Percentiles rank a stretch among this genome's conserved stretches.
Evolutionary conservation across 371 early-diverging fungal genomes (phyloP).

Genomic region (Syncephalastrum sp.): DNA sequence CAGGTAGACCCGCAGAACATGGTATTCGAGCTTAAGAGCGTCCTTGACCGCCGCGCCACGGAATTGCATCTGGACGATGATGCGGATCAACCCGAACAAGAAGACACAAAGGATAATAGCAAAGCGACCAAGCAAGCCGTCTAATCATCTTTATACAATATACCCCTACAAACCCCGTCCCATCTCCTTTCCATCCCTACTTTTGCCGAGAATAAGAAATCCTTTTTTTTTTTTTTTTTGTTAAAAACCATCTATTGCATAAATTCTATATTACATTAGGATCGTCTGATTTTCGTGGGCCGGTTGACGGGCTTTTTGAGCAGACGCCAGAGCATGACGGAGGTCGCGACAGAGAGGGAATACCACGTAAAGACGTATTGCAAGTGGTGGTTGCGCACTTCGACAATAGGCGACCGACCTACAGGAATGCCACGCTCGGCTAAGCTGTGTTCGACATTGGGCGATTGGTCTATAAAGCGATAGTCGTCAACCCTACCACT

Average conservation of each 20-base stretch:
- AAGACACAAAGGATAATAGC: neutral
- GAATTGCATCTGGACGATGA: constrained; percentile 31
- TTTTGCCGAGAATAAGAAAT: too few species aligned
- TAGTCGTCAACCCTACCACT: constrained; percentile 10
- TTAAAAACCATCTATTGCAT: too few species aligned
- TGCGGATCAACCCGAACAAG: constrained; percentile 7
- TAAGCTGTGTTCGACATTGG: constrained; percentile 41
- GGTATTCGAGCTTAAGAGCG: constrained; percentile 66
- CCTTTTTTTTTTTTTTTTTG: too few species aligned
- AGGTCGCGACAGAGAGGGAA: constrained; percentile 65
- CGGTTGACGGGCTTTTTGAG: constrained; percentile 40
- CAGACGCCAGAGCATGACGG: constrained; percentile 64
- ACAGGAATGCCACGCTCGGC: constrained; percentile 71
- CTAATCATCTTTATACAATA: too few species aligned
- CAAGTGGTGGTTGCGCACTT: constrained; percentile 82
- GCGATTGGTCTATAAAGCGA: constrained; percentile 26
- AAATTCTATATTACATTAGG: too few species aligned
- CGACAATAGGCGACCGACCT: constrained; percentile 68
- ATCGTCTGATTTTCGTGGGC: constrained; percentile 30
- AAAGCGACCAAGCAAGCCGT: neutral
- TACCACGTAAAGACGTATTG: constrained; percentile 91
- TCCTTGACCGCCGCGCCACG: constrained; percentile 47
- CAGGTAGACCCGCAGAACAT: constrained; percentile 48
- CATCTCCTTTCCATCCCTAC: too few species aligned
- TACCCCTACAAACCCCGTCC: too few species aligned